phyloP scores from a whole-genome alignment of 345 rosid genomes.

The Lepidium africanum region DNA sequence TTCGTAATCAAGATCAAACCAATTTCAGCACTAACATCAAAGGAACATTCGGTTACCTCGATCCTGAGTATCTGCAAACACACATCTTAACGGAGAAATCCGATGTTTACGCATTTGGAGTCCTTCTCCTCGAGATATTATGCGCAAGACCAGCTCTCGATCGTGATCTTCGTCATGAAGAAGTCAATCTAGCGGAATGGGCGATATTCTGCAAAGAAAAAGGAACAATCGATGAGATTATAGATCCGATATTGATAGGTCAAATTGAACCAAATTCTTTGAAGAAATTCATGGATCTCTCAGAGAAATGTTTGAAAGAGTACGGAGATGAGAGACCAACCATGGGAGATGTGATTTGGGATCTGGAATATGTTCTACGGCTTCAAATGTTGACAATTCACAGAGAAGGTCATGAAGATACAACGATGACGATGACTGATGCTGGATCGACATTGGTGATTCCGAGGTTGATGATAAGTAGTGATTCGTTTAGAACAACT shows the following conservation, averaged over 20 bases:
- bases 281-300: constrained; percentile 41
- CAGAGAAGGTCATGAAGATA: constrained; percentile 24
- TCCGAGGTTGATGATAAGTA: constrained; percentile 1
- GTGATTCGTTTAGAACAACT: neutral
- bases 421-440: neutral
- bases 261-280: constrained; percentile 4
- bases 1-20: constrained; percentile 24
- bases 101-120: constrained; percentile 21
- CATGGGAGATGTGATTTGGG: constrained; percentile 56
- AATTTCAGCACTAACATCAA: constrained; percentile 10
- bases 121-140: constrained; percentile 24
- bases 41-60: constrained; percentile 31
- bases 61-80: constrained; percentile 15
- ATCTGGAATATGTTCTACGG: constrained; percentile 16
- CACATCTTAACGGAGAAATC: constrained; percentile 20
- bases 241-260: constrained; percentile 12
- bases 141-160: constrained; percentile 25
- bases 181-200: constrained; percentile 23
- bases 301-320: constrained; percentile 57
- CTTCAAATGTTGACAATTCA: constrained; percentile 14
- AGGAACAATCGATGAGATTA: constrained; percentile 4
- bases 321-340: constrained; percentile 40
- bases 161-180: neutral
- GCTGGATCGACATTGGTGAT: neutral
- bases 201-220: constrained; percentile 4